These are phyloP conservation scores for Coemansia sp. DNA, from an alignment of 192 early-diverging fungal species.

Conservation along the genomic window DNA sequence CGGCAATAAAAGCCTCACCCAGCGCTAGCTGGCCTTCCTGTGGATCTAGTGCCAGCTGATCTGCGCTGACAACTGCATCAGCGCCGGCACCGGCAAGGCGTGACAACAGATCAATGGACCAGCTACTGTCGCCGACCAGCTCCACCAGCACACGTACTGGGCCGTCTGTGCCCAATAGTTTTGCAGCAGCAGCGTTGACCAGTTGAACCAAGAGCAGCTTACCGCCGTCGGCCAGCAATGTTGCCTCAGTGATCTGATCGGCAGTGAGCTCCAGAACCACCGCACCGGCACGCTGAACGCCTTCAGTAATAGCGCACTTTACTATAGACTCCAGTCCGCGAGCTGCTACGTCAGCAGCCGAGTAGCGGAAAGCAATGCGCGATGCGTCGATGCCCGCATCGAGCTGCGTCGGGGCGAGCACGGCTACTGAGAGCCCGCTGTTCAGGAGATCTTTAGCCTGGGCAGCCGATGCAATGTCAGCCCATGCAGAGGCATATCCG, in stretches of 20 bases:
- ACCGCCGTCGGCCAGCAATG: conserved; percentile 3
- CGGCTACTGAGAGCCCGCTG: conserved; percentile 38
- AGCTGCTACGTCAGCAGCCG: neutral
- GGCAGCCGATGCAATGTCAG: conserved; percentile 10
- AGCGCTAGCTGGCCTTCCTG: conserved; percentile 18
- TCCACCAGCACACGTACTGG: conserved; percentile 49
- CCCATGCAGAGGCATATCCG: conserved; percentile 19
- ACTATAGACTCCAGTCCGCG: conserved; percentile 15
- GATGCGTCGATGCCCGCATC: neutral
- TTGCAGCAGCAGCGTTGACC: conserved; percentile 14
- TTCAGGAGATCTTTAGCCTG: conserved; percentile 37
- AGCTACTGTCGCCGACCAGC: conserved; percentile 9
- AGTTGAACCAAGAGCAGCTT: conserved; percentile 15
- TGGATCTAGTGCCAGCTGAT: conserved; percentile 17
- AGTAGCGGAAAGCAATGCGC: conserved; percentile 43
- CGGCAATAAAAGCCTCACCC: conserved; percentile 28
- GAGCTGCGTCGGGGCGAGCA: conserved; percentile 11
- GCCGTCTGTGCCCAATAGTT: conserved; percentile 21
- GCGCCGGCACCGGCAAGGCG: conserved; percentile 22
- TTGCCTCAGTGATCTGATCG: conserved; percentile 28
- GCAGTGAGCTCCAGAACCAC: conserved; percentile 33
- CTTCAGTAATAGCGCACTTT: conserved; percentile 9
- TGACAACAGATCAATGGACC: conserved; percentile 33
- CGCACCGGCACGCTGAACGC: conserved; percentile 29
- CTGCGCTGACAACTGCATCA: conserved; percentile 22